Percentiles rank a stretch among this genome's conserved stretches.
phyloP scores from a whole-genome alignment of 164 flowering plant species.

The Vitis riparia region DNA sequence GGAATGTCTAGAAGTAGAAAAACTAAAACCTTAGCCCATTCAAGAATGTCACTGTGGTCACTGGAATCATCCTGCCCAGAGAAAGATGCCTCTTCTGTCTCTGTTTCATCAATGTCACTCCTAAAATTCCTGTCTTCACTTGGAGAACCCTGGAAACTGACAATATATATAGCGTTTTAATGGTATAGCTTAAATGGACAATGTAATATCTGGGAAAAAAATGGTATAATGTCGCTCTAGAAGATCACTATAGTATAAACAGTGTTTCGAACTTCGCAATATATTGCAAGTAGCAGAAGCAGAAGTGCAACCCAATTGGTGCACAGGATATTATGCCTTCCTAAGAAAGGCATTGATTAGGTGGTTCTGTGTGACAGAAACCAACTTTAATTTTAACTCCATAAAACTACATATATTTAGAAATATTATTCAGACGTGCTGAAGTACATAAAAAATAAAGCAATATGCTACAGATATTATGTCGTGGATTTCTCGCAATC shows the following conservation, averaged over 20 bases:
- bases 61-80: conserved; percentile 79
- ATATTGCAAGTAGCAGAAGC: background rate
- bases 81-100: conserved; percentile 77
- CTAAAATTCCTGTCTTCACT: conserved; percentile 70
- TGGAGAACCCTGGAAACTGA: conserved; percentile 85
- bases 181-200: background rate
- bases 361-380: too few species aligned
- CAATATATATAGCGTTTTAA: conserved; percentile 1
- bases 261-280: background rate
- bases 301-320: too few species aligned
- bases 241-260: background rate
- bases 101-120: conserved; percentile 79
- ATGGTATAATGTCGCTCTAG: background rate
- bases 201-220: background rate
- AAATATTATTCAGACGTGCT: too few species aligned
- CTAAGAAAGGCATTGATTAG: too few species aligned
- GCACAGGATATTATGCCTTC: too few species aligned
- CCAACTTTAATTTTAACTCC: too few species aligned
- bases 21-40: conserved; percentile 89
- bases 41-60: conserved; percentile 73
- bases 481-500: background rate
- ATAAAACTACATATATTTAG: too few species aligned
- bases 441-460: too few species aligned
- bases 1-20: background rate
- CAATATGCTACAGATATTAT: too few species aligned